Percentiles rank a stretch among this genome's conserved stretches.
Evolutionary conservation across 768 basidiomycete species (phyloP).

Genomic region (Suillus subalutaceus): DNA sequence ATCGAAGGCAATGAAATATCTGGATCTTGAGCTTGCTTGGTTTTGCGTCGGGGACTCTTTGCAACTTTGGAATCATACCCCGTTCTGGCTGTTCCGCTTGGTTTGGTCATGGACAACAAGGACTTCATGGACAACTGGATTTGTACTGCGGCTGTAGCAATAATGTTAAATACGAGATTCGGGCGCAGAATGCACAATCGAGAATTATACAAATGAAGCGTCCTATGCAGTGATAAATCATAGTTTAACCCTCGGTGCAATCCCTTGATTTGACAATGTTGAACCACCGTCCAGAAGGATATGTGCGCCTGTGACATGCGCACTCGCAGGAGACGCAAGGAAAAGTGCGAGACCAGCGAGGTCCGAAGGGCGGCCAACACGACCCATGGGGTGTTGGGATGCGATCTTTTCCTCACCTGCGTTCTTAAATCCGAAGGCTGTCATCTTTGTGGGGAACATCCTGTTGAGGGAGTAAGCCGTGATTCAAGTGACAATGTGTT

Average conservation of each 20-base stretch:
- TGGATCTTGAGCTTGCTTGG: background rate
- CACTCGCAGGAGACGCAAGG: slow-evolving; percentile 68
- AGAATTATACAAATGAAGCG: background rate
- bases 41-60: background rate
- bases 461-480: slow-evolving; percentile 32
- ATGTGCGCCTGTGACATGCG: slow-evolving; percentile 76
- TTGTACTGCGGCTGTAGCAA: background rate
- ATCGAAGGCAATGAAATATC: background rate
- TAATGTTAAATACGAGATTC: background rate
- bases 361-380: slow-evolving; percentile 65
- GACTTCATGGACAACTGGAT: background rate
- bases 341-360: slow-evolving; percentile 74
- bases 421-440: slow-evolving; percentile 64
- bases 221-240: slow-evolving; percentile 8
- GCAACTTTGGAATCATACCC: slow-evolving; percentile 4
- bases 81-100: background rate
- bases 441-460: slow-evolving; percentile 86
- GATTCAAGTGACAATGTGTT: background rate
- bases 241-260: slow-evolving; percentile 30
- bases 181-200: too few relatives aligned
- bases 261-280: slow-evolving; percentile 20
- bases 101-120: background rate
- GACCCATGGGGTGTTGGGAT: slow-evolving; percentile 67
- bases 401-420: slow-evolving; percentile 56
- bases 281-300: slow-evolving; percentile 72